Percentiles rank a stretch among this genome's conserved stretches.
Conservation (phyloP, 768 basidiomycete species). For the Coprinopsis cinerea region DNA sequence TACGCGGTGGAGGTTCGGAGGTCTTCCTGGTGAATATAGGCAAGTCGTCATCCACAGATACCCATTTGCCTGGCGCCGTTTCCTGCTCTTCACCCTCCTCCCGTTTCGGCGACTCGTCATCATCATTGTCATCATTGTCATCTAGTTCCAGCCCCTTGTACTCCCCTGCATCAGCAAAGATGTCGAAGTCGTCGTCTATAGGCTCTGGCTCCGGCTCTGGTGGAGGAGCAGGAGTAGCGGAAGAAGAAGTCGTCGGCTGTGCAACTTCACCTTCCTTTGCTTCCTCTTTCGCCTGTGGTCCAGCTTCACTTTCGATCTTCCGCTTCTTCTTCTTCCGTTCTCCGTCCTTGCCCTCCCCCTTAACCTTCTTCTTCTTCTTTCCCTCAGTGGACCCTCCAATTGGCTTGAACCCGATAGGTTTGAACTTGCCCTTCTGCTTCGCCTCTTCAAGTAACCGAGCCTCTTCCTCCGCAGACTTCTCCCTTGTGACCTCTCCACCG, state of each 20-base stretch:
- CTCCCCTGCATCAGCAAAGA: slow-evolving; percentile 81
- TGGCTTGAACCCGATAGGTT: slow-evolving; percentile 64
- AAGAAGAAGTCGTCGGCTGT: slow-evolving; percentile 16
- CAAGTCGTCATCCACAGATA: slow-evolving; percentile 11
- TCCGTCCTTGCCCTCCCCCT: slow-evolving; percentile 30
- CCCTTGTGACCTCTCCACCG: neutral
- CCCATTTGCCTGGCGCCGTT: slow-evolving; percentile 11
- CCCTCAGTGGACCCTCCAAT: slow-evolving; percentile 38
- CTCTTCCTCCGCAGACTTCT: slow-evolving; percentile 25
- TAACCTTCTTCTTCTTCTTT: slow-evolving; percentile 48
- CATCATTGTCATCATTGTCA: slow-evolving; percentile 39
- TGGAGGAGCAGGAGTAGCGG: slow-evolving; percentile 11
- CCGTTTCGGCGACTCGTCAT: slow-evolving; percentile 7
- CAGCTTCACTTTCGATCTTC: slow-evolving; percentile 30
- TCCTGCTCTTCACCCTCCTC: slow-evolving; percentile 9
- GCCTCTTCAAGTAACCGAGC: slow-evolving; percentile 33
- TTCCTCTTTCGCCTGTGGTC: slow-evolving; percentile 19
- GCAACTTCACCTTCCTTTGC: slow-evolving; percentile 17
- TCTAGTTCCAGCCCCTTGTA: slow-evolving; percentile 65
- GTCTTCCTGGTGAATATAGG: neutral
- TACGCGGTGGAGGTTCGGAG: neutral
- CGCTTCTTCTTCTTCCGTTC: slow-evolving; percentile 59
- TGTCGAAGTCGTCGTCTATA: slow-evolving; percentile 66
- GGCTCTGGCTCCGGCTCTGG: slow-evolving; percentile 31
- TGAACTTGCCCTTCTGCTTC: slow-evolving; percentile 47